A percentile compares a stretch with the other conserved stretches of the same genome.
Conservation (phyloP, 106 monocot genomes). For the Vanilla planifolia region DNA sequence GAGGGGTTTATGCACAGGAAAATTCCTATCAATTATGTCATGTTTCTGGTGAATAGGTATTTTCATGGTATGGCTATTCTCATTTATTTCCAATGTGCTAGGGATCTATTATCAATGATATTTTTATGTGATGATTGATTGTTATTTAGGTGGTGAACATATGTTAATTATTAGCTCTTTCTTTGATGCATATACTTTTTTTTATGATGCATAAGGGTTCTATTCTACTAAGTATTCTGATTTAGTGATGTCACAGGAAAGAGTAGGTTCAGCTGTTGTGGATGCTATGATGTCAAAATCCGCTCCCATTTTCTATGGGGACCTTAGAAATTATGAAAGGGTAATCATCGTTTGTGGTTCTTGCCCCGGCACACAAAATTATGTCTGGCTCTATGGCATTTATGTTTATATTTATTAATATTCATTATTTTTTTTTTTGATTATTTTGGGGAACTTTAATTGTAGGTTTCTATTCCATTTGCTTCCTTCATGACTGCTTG, state of each 20-base stretch:
- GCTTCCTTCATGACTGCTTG: slow-evolving; percentile 56
- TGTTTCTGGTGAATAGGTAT: too few species aligned
- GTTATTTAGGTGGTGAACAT: too few species aligned
- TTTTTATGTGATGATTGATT: too few species aligned
- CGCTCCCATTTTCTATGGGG: slow-evolving; percentile 75
- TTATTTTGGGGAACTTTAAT: neutral
- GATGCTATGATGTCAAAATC: slow-evolving; percentile 77
- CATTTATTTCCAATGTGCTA: too few species aligned
- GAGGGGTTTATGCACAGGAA: too few species aligned
- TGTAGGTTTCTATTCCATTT: slow-evolving; percentile 71
- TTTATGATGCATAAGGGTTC: neutral
- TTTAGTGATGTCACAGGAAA: slow-evolving; percentile 45
- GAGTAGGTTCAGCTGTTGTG: slow-evolving; percentile 46
- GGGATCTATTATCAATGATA: too few species aligned
- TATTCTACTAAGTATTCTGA: neutral
- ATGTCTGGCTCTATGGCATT: neutral
- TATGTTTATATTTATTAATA: neutral
- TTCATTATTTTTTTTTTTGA: neutral
- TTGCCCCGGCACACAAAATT: neutral
- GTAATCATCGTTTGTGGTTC: slow-evolving; percentile 16
- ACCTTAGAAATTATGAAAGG: slow-evolving; percentile 83
- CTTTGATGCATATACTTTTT: neutral
- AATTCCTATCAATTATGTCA: too few species aligned
- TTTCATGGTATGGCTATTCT: too few species aligned
- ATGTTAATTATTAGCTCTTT: neutral